A percentile compares a stretch with the other conserved stretches of the same genome.
These are phyloP conservation scores for Trichoderma aggressivum DNA, from an alignment of 2,329 filamentous ascomycete species.

Conservation along the genomic window DNA sequence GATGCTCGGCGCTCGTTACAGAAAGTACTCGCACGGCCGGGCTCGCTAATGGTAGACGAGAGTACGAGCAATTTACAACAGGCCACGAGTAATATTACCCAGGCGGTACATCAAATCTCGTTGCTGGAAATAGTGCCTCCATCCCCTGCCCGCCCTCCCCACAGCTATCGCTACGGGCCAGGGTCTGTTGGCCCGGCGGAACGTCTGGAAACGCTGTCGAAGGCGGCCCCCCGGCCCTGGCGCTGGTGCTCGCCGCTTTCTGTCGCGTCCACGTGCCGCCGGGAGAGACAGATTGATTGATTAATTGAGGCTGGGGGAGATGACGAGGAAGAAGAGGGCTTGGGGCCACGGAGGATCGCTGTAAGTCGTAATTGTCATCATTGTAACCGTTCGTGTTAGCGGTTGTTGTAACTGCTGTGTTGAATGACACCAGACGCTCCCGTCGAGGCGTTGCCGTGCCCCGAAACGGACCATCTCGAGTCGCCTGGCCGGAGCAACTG, in stretches of 20 bases:
- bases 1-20: background rate
- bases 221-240: background rate
- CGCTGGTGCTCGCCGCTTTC: background rate
- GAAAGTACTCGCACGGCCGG: slow-evolving; percentile 3
- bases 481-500: background rate
- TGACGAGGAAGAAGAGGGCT: background rate
- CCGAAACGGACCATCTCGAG: background rate
- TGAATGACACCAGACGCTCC: background rate
- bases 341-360: background rate
- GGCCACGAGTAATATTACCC: background rate
- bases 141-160: background rate
- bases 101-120: background rate
- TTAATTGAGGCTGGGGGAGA: background rate
- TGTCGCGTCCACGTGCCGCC: slow-evolving; percentile 15
- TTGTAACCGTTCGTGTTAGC: no score
- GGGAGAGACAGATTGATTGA: background rate
- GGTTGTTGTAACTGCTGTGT: background rate
- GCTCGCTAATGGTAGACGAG: background rate
- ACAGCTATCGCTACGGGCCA: background rate
- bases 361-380: background rate
- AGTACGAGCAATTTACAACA: slow-evolving; percentile 12
- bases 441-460: background rate
- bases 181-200: slow-evolving; percentile 1
- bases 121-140: background rate
- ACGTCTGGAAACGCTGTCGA: slow-evolving; percentile 16